Evolutionary conservation across 2,329 filamentous ascomycete species (phyloP), one percentile per base, ranked within the genome.

Genomic region (Aspergillus felis): DNA sequence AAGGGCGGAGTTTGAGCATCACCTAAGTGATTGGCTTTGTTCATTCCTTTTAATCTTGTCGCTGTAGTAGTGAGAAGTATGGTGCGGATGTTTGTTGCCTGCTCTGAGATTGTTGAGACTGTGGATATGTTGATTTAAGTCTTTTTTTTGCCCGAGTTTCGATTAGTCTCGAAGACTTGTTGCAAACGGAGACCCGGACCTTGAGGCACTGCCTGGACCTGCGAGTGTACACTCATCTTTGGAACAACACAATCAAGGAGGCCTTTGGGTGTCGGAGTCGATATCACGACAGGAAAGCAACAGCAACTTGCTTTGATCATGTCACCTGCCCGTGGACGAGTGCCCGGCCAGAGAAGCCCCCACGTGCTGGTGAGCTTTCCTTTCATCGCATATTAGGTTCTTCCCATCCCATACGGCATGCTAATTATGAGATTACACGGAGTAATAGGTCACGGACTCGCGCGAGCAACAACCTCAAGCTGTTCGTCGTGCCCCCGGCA

Each of bases 401-500:
- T 53, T 52, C 54, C 49, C 53, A 41, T 55, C 12, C 29, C 58
- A 51, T 27, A 22, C 6, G 14, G n/a, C 48, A 50, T 56, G 50
- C 60, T 67, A 57, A 66, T 20, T 17, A 12, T 35, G 20, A 9
- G 49, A 32, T 27, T 25, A n/a, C 14, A 24, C 28, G 24, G 8
- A 4, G 32, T 25, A 24, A n/a, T 54, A 76, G 76, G 76, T 78
- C 41, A 78, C 76, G 22, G 76, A 79, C 59, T 76, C 76, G 44
- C 74, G 76, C 56, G 74, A 77, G n/a, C 73, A 74, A 51, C 71
- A 71, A 54, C 56, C 61, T 29, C 63, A 66, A 55, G 63, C 66
- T 47, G 64, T 68, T 55, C 64, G 65, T 35, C 70, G 71, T 42
- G 68, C 69, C 42, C 68, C 65, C 8, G 63, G 82, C 64, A 92